phyloP scores from a whole-genome alignment of 345 rosid genomes.

The Eutrema heterophyllum region DNA sequence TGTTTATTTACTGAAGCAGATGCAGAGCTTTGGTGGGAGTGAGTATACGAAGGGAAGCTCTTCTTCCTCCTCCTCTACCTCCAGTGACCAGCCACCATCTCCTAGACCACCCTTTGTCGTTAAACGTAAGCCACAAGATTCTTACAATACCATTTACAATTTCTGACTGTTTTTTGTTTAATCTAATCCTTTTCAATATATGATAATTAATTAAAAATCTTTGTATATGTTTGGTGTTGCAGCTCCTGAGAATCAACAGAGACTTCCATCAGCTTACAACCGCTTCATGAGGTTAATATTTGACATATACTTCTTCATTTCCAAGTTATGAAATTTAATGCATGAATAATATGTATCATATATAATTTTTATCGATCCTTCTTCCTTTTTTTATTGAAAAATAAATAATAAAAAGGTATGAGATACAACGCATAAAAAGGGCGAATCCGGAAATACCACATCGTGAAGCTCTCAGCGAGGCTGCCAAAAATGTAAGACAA shows the following conservation, averaged over 20 bases:
- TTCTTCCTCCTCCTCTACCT: constrained; percentile 68
- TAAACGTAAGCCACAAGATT: constrained; percentile 51
- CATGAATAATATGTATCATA: neutral
- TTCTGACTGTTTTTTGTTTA: neutral
- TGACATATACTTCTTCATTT: neutral
- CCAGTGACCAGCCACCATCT: constrained; percentile 61
- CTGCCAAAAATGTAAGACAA: constrained; percentile 80
- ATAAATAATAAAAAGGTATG: constrained; percentile 47
- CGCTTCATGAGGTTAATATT: constrained; percentile 78
- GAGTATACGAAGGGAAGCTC: constrained; percentile 60
- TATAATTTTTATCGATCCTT: neutral
- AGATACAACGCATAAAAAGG: constrained; percentile 95
- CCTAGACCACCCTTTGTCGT: constrained; percentile 88
- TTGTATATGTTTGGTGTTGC: constrained; percentile 3
- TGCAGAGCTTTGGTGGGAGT: constrained; percentile 50
- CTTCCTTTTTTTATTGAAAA: neutral
- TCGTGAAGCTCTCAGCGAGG: constrained; percentile 93
- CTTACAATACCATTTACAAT: neutral
- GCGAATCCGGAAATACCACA: constrained; percentile 96
- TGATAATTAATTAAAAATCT: neutral
- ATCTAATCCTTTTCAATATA: neutral
- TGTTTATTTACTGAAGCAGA: constrained; percentile 29
- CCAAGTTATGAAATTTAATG: neutral
- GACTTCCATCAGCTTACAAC: constrained; percentile 98
- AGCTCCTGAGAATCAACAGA: constrained; percentile 99